Base-by-base conservation (phyloP, 192 early-diverging fungal species). In the Chytriomyces confervae region DNA sequence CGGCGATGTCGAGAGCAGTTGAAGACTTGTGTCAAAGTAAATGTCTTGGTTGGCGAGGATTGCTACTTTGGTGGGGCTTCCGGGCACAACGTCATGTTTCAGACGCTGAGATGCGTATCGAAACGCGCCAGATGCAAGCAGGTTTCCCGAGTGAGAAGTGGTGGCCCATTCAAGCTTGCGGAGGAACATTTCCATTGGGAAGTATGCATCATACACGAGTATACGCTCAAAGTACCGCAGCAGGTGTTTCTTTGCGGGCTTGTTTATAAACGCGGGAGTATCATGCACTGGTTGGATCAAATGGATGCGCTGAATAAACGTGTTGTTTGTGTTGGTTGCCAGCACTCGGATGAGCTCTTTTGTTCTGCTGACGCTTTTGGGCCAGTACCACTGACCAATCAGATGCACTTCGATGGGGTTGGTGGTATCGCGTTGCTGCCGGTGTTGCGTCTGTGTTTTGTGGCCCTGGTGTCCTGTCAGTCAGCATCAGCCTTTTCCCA, bases 301-400 rank as follows among this genome's bases (percentile, higher is more conserved):
- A 50, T 73, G 57, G 44, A 78, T 78, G 62, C 48, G 13, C 16
- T 44, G 11, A 61, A 75, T 75, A 46, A 71, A 48, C 20, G 74
- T 18, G 63, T 78, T 78, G 62, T 72, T 78, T 27, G 66, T 63
- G 70, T 78, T 78, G 10, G 11, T 78, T 7, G 77, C 77, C 0
- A 78, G 53, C 7, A 69, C 77, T 10, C 57, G 13, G 29, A 78
- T 70, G 10, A 78, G 67, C 45, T 78, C 77, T 7, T 20, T 8
- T 9, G 61, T 43, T 23, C 77, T 46, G 16, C 1, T 18, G 6
- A 18, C 29, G 7, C 27, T 77, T 10, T 23, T 16, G 46, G 67
- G 68, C n/a, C 49, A 77, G 70, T 78, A 78, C 77, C 77, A 78
- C 61, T 78, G 68, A 46, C 67, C 77, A 45, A 78, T 69, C 44